These are phyloP conservation scores for Dryas drummondii DNA, from an alignment of 306 rosid species.

Conservation along the genomic window DNA sequence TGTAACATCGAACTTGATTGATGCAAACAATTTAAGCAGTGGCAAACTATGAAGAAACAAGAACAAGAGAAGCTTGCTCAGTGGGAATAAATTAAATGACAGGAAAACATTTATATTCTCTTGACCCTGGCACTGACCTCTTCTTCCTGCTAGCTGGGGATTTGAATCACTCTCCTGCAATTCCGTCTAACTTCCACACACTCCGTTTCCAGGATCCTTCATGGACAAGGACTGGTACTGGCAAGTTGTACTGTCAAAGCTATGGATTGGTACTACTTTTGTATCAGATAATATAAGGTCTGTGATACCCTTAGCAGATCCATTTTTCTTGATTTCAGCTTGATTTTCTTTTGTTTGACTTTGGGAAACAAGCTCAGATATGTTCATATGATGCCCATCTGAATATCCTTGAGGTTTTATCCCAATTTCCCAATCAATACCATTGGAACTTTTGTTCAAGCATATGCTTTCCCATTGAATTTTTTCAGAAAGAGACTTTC, in stretches of 20 bases:
- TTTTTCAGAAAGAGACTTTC: slow-evolving; percentile 70
- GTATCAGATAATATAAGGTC: slow-evolving; percentile 44
- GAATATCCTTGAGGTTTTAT: slow-evolving; percentile 41
- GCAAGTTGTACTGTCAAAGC: slow-evolving; percentile 34
- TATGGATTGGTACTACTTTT: slow-evolving; percentile 17
- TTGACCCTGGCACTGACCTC: not conserved
- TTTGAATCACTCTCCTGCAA: not conserved
- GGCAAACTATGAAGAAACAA: slow-evolving; percentile 5
- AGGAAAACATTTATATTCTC: not conserved
- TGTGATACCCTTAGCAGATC: slow-evolving; percentile 33
- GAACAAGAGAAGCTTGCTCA: slow-evolving; percentile 9
- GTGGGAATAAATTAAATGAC: not conserved
- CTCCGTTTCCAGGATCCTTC: not conserved
- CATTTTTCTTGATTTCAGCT: slow-evolving; percentile 35
- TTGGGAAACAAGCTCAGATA: slow-evolving; percentile 33
- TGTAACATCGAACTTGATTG: slow-evolving; percentile 12
- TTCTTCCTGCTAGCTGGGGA: not conserved
- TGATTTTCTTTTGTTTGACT: slow-evolving; percentile 42
- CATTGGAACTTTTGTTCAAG: slow-evolving; percentile 53
- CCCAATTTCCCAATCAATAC: slow-evolving; percentile 49
- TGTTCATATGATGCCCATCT: slow-evolving; percentile 41
- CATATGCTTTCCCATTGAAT: slow-evolving; percentile 95
- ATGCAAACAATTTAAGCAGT: not conserved
- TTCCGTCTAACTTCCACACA: not conserved
- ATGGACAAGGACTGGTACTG: slow-evolving; percentile 23